Conservation (phyloP, 2,329 filamentous ascomycete genomes). For the Eutypella sp. region DNA sequence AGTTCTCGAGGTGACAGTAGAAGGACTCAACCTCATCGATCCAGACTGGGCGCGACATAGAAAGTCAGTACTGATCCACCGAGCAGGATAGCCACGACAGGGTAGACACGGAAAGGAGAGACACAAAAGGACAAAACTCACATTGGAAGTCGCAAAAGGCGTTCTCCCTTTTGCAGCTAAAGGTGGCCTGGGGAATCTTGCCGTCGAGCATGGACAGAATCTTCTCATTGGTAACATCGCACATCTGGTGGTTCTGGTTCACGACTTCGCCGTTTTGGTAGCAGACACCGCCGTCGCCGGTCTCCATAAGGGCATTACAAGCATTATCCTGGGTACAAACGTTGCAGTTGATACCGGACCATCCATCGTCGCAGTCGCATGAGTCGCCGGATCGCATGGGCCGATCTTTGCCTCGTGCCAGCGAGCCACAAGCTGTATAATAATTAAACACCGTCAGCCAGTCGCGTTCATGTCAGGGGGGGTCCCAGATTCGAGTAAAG, state of each 20-base stretch:
- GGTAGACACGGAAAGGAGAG: not conserved
- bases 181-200: constrained; percentile 87
- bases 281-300: constrained; percentile 77
- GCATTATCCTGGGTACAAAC: constrained; percentile 81
- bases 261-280: constrained; percentile 88
- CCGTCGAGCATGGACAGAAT: constrained; percentile 83
- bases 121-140: constrained; percentile 36
- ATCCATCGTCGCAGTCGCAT: constrained; percentile 88
- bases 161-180: constrained; percentile 74
- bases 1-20: constrained; percentile 85
- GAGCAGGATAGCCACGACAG: not conserved
- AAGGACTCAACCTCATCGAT: constrained; percentile 92
- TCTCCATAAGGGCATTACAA: constrained; percentile 84
- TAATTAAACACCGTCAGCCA: constrained; percentile 10
- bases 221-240: constrained; percentile 93
- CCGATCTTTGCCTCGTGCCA: constrained; percentile 75
- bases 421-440: constrained; percentile 76
- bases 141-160: constrained; percentile 91
- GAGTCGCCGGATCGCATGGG: constrained; percentile 64
- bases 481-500: no score
- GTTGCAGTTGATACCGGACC: constrained; percentile 97
- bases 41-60: constrained; percentile 65
- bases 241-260: constrained; percentile 95
- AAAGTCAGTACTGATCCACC: constrained; percentile 4
- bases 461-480: not conserved